Evolutionary conservation across 148 eudicot genomes (phyloP).

Genomic region (Heliamphora exappendiculata): DNA sequence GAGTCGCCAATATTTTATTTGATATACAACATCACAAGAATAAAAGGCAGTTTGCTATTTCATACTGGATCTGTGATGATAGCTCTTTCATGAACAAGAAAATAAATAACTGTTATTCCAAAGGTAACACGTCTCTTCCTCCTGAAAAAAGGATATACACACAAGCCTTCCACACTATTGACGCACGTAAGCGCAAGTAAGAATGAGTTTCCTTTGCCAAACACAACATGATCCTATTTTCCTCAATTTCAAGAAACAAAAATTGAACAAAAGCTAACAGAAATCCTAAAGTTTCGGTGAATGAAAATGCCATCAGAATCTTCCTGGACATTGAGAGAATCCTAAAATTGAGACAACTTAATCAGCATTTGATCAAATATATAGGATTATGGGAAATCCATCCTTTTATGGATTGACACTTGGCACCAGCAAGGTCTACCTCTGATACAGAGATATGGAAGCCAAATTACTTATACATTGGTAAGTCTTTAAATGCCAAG

Average conservation of each 20-base stretch:
- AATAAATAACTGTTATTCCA: too few relatives aligned
- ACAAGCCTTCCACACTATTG: too few relatives aligned
- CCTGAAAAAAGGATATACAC: too few relatives aligned
- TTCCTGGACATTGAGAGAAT: background rate
- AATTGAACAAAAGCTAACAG: background rate
- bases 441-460: background rate
- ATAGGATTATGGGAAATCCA: too few relatives aligned
- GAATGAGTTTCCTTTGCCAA: background rate
- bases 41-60: background rate
- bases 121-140: too few relatives aligned
- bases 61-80: too few relatives aligned
- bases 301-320: background rate
- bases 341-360: background rate
- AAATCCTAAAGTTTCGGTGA: background rate
- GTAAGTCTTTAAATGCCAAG: background rate
- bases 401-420: background rate
- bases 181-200: background rate
- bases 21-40: background rate
- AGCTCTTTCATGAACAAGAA: too few relatives aligned
- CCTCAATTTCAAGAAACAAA: background rate
- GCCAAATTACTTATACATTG: background rate
- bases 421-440: too few relatives aligned
- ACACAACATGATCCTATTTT: too few relatives aligned
- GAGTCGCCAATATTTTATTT: background rate
- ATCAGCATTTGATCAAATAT: background rate